These are phyloP conservation scores for Pisolithus thermaeus DNA, from an alignment of 1,284 basidiomycete species.

Conservation along the genomic window DNA sequence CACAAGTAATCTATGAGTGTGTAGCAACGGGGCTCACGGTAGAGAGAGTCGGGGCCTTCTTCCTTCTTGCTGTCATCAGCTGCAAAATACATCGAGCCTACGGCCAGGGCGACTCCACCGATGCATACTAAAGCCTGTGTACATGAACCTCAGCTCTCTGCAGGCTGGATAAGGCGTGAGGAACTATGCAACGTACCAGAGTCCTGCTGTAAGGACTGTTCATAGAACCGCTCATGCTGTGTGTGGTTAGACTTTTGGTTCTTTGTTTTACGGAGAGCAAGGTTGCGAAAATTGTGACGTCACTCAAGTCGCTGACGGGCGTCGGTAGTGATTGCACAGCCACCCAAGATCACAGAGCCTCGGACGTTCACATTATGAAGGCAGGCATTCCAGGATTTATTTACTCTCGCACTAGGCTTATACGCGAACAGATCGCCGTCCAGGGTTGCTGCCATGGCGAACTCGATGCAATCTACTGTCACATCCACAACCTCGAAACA, in stretches of 20 bases:
- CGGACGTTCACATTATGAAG: too few species aligned
- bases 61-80: background rate
- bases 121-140: background rate
- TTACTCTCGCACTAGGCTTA: too few species aligned
- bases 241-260: background rate
- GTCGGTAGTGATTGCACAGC: background rate
- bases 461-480: slow-evolving; percentile 82
- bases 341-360: background rate
- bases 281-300: too few species aligned
- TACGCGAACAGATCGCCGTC: slow-evolving; percentile 64
- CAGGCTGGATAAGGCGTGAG: background rate
- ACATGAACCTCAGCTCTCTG: background rate
- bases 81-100: background rate
- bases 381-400: too few species aligned
- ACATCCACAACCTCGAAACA: slow-evolving; percentile 61
- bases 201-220: background rate
- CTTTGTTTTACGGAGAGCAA: too few species aligned
- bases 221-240: background rate
- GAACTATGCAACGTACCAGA: background rate
- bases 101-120: background rate
- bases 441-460: slow-evolving; percentile 96
- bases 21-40: background rate
- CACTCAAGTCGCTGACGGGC: too few species aligned
- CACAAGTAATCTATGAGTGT: too few species aligned
- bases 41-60: background rate